Evolutionary conservation across 495 filamentous ascomycete genomes (phyloP).

Genomic region (Hyaloscypha finlandica): DNA sequence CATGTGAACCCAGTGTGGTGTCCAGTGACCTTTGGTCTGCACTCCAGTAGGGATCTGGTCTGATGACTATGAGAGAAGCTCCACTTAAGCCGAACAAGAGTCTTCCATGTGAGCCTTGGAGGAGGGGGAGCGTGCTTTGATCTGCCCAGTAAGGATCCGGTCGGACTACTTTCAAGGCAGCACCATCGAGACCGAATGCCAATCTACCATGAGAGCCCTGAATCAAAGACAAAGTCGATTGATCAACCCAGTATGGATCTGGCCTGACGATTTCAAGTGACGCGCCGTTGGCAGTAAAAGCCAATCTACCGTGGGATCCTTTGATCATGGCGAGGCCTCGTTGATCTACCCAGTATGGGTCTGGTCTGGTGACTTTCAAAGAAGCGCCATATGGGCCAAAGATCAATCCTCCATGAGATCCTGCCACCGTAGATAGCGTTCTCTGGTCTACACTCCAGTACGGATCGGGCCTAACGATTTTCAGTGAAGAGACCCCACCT

Average conservation of each 20-base stretch:
- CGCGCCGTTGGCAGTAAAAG: not conserved
- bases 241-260: constrained; percentile 2
- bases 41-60: not conserved
- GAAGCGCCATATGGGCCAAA: not conserved
- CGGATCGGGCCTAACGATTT: not conserved
- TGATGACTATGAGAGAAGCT: not conserved
- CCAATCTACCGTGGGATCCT: not conserved
- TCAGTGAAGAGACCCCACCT: not conserved
- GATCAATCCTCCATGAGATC: not conserved
- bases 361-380: not conserved
- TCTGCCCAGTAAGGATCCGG: not conserved
- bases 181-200: not conserved
- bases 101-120: not conserved
- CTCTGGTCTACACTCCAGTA: not conserved
- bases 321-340: not conserved
- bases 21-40: too few relatives aligned
- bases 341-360: not conserved
- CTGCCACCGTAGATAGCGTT: not conserved
- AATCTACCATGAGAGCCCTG: not conserved
- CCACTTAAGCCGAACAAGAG: not conserved
- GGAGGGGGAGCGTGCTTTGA: not conserved
- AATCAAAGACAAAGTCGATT: not conserved
- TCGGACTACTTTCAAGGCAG: not conserved
- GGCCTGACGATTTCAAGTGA: not conserved
- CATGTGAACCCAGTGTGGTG: not conserved